Evolutionary conservation across 345 rosid genomes (phyloP).

Genomic region (Hypericum perforatum): DNA sequence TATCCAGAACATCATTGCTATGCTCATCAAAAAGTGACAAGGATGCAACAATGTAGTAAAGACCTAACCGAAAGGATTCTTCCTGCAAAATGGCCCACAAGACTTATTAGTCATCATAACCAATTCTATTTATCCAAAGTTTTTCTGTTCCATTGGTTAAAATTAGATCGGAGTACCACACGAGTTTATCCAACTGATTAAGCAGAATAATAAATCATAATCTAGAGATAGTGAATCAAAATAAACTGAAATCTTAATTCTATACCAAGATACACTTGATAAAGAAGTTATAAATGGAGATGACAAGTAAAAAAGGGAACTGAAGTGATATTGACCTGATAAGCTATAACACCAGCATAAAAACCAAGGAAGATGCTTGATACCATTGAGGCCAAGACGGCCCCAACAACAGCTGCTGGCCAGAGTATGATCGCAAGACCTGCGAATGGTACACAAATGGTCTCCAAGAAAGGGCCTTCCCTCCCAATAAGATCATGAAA

Average conservation of each 20-base stretch:
- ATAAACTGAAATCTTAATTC: too few species aligned
- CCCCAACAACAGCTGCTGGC: constrained; percentile 91
- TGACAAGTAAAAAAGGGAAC: too few species aligned
- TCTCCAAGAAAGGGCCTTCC: constrained; percentile 96
- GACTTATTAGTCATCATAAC: too few species aligned
- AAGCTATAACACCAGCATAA: constrained; percentile 72
- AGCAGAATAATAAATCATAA: too few species aligned
- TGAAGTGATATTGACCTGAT: constrained; percentile 38
- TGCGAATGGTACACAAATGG: constrained; percentile 94
- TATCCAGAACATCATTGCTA: constrained; percentile 77
- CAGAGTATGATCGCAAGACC: constrained; percentile 89
- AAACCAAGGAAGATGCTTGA: constrained; percentile 80
- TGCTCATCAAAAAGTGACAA: constrained; percentile 85
- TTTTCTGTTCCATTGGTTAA: too few species aligned
- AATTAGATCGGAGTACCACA: too few species aligned
- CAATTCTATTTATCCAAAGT: too few species aligned
- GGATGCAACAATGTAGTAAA: constrained; percentile 66
- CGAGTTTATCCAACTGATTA: too few species aligned
- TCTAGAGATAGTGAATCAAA: too few species aligned
- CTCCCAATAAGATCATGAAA: constrained; percentile 88
- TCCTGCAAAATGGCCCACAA: constrained; percentile 33
- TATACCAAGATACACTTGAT: too few species aligned
- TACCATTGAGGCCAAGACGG: constrained; percentile 61
- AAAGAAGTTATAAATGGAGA: too few species aligned
- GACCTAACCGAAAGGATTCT: constrained; percentile 83